Conservation (phyloP, 225 moss, liverwort and hornwort species). For the Polytrichum commune region DNA sequence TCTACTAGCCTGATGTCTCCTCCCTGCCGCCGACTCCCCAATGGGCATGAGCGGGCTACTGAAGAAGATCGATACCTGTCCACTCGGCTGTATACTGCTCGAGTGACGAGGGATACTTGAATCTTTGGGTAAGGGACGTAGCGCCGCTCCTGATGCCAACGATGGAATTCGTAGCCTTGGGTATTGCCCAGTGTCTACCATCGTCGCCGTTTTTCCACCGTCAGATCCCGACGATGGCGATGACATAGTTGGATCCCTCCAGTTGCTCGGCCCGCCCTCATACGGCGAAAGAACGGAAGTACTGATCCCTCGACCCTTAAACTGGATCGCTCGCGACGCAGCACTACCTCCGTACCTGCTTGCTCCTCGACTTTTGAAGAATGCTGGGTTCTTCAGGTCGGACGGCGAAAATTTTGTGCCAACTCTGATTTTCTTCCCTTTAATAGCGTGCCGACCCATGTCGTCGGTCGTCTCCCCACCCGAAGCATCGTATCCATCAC, state of each 20-base stretch:
- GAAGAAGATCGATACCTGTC: constrained; percentile 46
- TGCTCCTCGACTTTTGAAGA: constrained; percentile 22
- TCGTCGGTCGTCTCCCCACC: constrained; percentile 59
- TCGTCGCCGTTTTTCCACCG: constrained; percentile 9
- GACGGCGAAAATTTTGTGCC: constrained; percentile 25
- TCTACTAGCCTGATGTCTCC: constrained; percentile 11
- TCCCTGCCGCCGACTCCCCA: constrained; percentile 31
- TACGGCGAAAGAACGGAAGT: constrained; percentile 48
- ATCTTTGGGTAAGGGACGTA: constrained; percentile 28
- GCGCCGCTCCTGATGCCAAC: background rate
- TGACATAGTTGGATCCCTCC: constrained; percentile 32
- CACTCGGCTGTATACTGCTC: constrained; percentile 30
- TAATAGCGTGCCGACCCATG: constrained; percentile 39
- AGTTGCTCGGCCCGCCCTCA: constrained; percentile 27
- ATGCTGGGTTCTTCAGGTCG: constrained; percentile 21
- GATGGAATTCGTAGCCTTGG: constrained; percentile 10
- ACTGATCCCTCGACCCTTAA: constrained; percentile 57
- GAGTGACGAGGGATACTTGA: constrained; percentile 13
- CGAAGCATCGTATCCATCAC: constrained; percentile 92
- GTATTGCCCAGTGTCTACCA: constrained; percentile 7
- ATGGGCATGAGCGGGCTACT: constrained; percentile 57
- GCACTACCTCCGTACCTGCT: constrained; percentile 24
- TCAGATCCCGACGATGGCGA: constrained; percentile 44
- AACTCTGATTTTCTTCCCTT: constrained; percentile 30
- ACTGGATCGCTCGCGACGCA: constrained; percentile 42